Evolutionary conservation across 192 early-diverging fungal species (phyloP).

Genomic region (Backusella sp.): DNA sequence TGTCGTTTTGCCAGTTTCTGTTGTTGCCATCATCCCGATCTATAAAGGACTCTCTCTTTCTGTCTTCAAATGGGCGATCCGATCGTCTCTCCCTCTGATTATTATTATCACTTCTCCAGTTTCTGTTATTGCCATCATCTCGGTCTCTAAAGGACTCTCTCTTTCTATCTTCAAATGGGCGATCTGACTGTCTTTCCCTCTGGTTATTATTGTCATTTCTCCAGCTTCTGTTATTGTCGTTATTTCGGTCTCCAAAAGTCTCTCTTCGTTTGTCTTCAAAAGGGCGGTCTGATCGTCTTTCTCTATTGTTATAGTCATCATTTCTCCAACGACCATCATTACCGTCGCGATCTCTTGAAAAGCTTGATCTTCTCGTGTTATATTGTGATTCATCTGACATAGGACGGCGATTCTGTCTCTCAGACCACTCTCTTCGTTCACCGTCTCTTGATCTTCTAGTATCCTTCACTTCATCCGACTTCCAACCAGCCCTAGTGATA

Average conservation of each 20-base stretch:
- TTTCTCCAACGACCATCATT: neutral
- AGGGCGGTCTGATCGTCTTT: neutral
- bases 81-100: neutral
- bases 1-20: neutral
- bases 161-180: neutral
- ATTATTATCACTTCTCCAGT: neutral
- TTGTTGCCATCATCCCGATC: neutral
- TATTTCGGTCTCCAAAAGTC: neutral
- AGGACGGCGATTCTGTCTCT: neutral
- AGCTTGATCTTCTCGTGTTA: neutral
- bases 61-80: neutral
- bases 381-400: neutral
- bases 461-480: neutral
- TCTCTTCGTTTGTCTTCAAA: neutral
- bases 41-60: neutral
- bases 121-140: neutral
- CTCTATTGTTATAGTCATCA: neutral
- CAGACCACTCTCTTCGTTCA: neutral
- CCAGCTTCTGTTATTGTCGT: neutral
- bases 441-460: neutral
- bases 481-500: neutral
- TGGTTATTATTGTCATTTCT: neutral
- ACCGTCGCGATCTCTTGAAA: neutral
- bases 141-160: neutral
- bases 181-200: neutral